Evolutionary conservation across 768 basidiomycete species (phyloP), one percentile per base, ranked within the genome.

Genomic region (Collybia nuda): DNA sequence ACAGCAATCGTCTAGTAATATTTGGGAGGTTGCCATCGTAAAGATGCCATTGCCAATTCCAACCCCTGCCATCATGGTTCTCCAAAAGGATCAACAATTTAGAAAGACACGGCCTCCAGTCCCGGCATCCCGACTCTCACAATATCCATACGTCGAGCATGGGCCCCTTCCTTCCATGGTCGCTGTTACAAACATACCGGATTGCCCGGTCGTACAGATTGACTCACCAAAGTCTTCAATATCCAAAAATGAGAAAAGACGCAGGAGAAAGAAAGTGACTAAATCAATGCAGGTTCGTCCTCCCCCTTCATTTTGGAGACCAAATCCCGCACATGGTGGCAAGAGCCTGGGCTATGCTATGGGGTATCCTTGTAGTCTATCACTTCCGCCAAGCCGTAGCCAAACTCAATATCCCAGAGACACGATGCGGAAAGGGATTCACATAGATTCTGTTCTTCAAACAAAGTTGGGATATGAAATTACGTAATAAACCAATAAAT

Each of bases 41-140:
- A 48, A n/a, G 19, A 43, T 41, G 7, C 24, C 28, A 28, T 35
- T 54, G 5, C 35, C 55, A 8, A 12, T 32, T 1, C 44, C 55
- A 26, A 32, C 44, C 4, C 65, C 70, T 8, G 47, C 52, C 5
- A 47, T 76, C 36, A 53, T 74, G 58, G 53, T 74, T 9, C 37
- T 73, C 0, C 60, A 61, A 21, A 56, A 57, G 7, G 48, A 57
- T 21, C 72, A 76, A 50, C 49, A 47, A 3, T 57, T 58, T 6
- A 65, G 76, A 50, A 66, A 60, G 36, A 75, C 75, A 7, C 69
- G 75, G n/a, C 74, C 74, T n/a, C 71, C 75, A 1, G 69, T 73
- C 9, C 56, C 67, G 35, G 22, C 50, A 2, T 57, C 60, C 11
- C 44, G 58, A 26, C 58, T 74, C 8, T 44, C 51, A 7, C 62